Percentiles rank a stretch among this genome's conserved stretches.
Evolutionary conservation across 1,284 basidiomycete species (phyloP).

Genomic region (Boletus holoroseus): DNA sequence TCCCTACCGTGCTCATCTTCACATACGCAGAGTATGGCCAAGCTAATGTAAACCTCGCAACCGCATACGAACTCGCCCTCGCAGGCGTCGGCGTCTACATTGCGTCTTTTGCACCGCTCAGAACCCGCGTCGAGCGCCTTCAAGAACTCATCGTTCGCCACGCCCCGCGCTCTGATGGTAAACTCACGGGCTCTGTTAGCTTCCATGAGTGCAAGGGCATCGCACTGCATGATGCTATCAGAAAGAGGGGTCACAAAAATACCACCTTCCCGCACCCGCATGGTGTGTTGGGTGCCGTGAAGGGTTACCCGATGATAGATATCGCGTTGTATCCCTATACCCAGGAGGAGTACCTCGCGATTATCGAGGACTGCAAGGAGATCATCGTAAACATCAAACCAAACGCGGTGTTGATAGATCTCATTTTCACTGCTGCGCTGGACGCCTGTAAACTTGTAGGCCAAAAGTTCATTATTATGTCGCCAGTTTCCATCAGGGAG

Average conservation of each 20-base stretch:
- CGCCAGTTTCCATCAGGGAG: constrained; percentile 5
- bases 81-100: constrained; percentile 3
- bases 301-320: not conserved
- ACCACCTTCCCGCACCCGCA: not conserved
- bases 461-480: constrained; percentile 6
- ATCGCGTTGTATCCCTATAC: not conserved
- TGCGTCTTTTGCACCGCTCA: not conserved
- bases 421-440: constrained; percentile 1
- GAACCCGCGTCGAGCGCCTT: constrained; percentile 3
- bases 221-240: not conserved
- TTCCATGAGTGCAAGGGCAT: constrained; percentile 9
- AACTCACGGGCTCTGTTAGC: not conserved
- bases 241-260: not conserved
- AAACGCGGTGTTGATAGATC: not conserved
- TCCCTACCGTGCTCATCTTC: constrained; percentile 5
- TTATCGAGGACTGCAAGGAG: not conserved
- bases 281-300: constrained; percentile 6
- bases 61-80: constrained; percentile 9
- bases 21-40: constrained; percentile 13
- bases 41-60: constrained; percentile 15
- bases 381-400: constrained; percentile 9
- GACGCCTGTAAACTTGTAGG: constrained; percentile 8
- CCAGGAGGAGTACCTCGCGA: constrained; percentile 3
- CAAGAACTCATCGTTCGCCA: constrained; percentile 9
- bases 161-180: not conserved